Evolutionary conservation across 1,284 basidiomycete genomes (phyloP), one percentile per base, ranked within the genome.

Genomic region (Cutaneotrichosporon cyanovorans): DNA sequence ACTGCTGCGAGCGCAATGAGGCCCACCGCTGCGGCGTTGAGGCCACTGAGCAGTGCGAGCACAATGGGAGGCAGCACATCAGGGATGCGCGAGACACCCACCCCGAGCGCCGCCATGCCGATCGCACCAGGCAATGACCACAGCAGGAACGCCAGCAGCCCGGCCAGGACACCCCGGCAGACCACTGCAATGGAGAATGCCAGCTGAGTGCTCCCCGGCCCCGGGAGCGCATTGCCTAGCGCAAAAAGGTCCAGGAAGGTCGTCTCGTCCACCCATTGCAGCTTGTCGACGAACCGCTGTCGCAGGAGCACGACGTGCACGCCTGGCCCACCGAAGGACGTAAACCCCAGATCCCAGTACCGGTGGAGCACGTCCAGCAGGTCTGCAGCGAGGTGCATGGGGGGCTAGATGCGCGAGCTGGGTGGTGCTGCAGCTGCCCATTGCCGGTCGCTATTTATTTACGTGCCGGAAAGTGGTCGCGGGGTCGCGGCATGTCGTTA

Each of bases 1-100:
- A 76, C 72, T 0, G 77, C 79, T 3, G 80, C 77, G 12, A 80
- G 69, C 0, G 76, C 76, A 45, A 81, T 78, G 19, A 81, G 63
- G 0, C 79, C 79, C 2, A 81, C 79, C 0, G 77, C 77, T 0
- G 79, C 73, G 0, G 78, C 75, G 56, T 82, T 81, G 18, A 82
- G 56, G 0, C 80, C 80, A 0, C 77, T 77, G 15, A 82, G 65
- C 8, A 80, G 66, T 2, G 74, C 77, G 35, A 78, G 75, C 11
- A 76, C 78, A 33, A 76, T 73, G 1, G 63, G 60, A 0, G 79
- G 79, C 0, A 81, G 71, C 4, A 59, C 61, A 25, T 74, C 68
- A 11, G 72, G 70, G 16, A 80, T 74, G 5, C 59, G 66, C n/a
- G 68, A 60, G 3, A 81, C 73, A n/a, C 74, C 79, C 1, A 77